Evolutionary conservation across 345 rosid species (phyloP), one percentile per base, ranked within the genome.

Genomic region (Eucalyptus pumila): DNA sequence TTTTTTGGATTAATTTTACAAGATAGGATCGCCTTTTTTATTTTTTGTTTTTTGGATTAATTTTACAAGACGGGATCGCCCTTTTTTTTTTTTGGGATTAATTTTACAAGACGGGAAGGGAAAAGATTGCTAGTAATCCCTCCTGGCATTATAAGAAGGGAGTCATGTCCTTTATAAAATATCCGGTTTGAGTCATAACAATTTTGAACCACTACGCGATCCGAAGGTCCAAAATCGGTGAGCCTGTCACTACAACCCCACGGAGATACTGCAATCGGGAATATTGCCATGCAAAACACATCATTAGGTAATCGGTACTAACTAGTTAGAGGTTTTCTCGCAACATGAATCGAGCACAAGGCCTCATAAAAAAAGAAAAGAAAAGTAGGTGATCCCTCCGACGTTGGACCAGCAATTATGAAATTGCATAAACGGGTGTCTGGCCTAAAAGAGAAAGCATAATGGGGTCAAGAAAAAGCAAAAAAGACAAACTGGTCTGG

Each of bases 151-250:
- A 34, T 4, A 17, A 9, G 2, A 5, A 69, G 2, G 80, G 42
- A 0, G 19, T 69, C 80, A 16, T 34, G 37, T 9, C 4, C 24
- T 1, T 16, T 0, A 19, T 7, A 42, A 6, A 37, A 72, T 3
- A 11, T 19, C 9, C 0, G 0, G 4, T 76, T 40, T 76, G 30
- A 76, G 9, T 23, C 3, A 37, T 21, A 40, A 21, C 27, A 40
- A 76, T 11, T 21, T 40, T 76, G 47, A 76, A 21, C 1, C 47
- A 4, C 15, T 14, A 1, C 0, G 6, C 11, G 0, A n/a, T 2
- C 0, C 8, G 19, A n/a, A 0, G 40, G 6, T 65, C 19, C 5
- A 8, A n/a, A 65, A n/a, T 65, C 1, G 3, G 1, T 17, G 11
- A 62, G 34, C 34, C 0, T 62, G 1, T 62, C 4, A 8, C 34